Conservation (phyloP, 345 rosid species). For the Camelina sativa region DNA sequence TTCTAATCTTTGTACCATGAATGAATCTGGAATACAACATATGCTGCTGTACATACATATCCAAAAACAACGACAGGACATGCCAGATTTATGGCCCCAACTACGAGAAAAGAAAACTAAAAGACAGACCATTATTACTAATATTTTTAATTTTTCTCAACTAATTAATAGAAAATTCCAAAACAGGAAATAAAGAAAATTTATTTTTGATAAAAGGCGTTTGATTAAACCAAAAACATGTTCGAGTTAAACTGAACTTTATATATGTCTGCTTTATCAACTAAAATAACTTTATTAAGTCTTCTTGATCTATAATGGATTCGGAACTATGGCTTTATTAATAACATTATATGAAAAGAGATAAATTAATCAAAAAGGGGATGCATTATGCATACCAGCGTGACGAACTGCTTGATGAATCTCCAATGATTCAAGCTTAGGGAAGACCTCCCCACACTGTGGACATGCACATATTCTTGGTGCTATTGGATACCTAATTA, state of each 20-base stretch:
- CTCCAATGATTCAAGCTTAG: conserved; percentile 74
- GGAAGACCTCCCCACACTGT: conserved; percentile 80
- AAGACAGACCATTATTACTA: conserved; percentile 5
- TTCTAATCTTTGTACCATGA: conserved; percentile 19
- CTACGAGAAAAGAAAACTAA: conserved; percentile 22
- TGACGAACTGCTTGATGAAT: conserved; percentile 87
- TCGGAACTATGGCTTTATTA: too few species aligned
- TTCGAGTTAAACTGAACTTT: neutral
- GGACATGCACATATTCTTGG: conserved; percentile 63
- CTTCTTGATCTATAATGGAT: neutral
- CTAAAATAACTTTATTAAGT: neutral
- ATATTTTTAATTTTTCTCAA: neutral
- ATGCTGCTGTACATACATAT: neutral
- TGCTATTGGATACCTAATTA: conserved; percentile 65
- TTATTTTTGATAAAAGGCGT: neutral
- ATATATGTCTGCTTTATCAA: neutral
- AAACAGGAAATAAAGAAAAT: neutral
- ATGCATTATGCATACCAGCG: conserved; percentile 57
- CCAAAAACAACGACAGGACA: conserved; percentile 40
- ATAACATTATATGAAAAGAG: neutral
- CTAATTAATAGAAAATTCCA: neutral
- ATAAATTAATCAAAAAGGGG: neutral
- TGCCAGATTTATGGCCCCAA: conserved; percentile 39
- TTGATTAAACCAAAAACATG: neutral
- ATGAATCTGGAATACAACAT: too few species aligned